These are phyloP conservation scores for Diplodia seriata DNA, from an alignment of 2,329 filamentous ascomycete genomes.

Conservation along the genomic window DNA sequence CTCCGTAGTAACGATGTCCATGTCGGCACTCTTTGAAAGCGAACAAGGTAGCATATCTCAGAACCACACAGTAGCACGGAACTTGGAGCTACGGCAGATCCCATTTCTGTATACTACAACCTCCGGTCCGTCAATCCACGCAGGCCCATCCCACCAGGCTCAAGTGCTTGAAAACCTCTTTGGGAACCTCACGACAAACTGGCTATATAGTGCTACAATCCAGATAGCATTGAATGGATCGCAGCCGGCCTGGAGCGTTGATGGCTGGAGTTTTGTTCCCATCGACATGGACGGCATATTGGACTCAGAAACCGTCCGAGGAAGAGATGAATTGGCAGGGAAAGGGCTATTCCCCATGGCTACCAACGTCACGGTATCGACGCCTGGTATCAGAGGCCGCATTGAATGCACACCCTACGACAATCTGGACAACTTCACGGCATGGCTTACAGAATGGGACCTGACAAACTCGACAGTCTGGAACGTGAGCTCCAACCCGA, in stretches of 20 bases:
- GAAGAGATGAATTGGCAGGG: neutral
- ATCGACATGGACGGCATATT: slow-evolving; percentile 31
- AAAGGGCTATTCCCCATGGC: neutral
- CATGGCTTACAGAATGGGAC: neutral
- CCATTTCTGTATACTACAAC: neutral
- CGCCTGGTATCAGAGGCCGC: neutral
- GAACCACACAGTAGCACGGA: neutral
- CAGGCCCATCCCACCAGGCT: neutral
- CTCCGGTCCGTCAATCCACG: neutral
- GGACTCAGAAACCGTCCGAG: neutral
- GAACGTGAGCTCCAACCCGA: neutral
- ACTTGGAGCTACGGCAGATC: neutral
- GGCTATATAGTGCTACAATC: slow-evolving; percentile 35
- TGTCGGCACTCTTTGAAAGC: neutral
- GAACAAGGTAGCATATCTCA: neutral
- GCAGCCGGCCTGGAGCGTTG: slow-evolving; percentile 34
- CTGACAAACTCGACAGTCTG: neutral
- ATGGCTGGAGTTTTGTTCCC: slow-evolving; percentile 34
- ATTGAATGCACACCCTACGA: neutral
- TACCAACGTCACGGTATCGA: neutral
- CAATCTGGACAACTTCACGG: slow-evolving; percentile 2
- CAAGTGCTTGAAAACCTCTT: slow-evolving; percentile 17
- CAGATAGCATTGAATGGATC: slow-evolving; percentile 34
- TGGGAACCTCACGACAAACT: slow-evolving; percentile 33
- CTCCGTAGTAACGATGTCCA: neutral